These are phyloP conservation scores for Aethionema arabicum DNA, from an alignment of 345 rosid species.

Conservation along the genomic window DNA sequence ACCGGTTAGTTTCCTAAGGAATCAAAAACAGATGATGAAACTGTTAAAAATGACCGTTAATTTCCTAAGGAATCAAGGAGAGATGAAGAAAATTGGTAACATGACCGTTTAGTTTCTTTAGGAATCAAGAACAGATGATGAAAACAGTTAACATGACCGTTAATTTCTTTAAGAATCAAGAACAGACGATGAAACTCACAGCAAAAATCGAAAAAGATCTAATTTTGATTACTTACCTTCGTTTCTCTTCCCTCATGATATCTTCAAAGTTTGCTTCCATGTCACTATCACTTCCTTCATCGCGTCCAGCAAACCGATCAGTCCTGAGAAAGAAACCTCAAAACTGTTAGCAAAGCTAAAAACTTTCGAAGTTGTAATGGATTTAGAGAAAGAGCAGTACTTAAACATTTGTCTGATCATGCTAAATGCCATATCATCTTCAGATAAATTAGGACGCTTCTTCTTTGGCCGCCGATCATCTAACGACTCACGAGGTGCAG, in stretches of 20 bases:
- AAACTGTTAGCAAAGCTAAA: not conserved
- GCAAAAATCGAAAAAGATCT: not conserved
- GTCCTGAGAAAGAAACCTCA: slow-evolving; percentile 15
- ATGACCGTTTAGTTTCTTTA: no score
- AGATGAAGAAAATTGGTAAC: no score
- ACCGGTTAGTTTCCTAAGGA: no score
- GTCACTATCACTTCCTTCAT: slow-evolving; percentile 53
- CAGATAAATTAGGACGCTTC: slow-evolving; percentile 52
- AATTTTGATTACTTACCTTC: slow-evolving; percentile 55
- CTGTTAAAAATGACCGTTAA: no score
- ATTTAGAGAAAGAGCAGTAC: slow-evolving; percentile 37
- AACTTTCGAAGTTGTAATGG: not conserved
- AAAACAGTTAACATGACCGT: not conserved
- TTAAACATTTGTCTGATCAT: slow-evolving; percentile 60
- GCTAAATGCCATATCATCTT: slow-evolving; percentile 46
- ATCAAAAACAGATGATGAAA: no score
- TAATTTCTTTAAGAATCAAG: no score
- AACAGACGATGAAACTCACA: not conserved
- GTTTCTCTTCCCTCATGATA: slow-evolving; percentile 64
- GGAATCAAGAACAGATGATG: not conserved
- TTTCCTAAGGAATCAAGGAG: no score
- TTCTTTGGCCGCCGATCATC: slow-evolving; percentile 54
- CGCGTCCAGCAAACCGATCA: slow-evolving; percentile 30
- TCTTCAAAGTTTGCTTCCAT: slow-evolving; percentile 92
- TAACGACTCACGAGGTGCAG: slow-evolving; percentile 34